These are phyloP conservation scores for Gomphus sp. DNA, from an alignment of 1,284 basidiomycete species.

Conservation along the genomic window DNA sequence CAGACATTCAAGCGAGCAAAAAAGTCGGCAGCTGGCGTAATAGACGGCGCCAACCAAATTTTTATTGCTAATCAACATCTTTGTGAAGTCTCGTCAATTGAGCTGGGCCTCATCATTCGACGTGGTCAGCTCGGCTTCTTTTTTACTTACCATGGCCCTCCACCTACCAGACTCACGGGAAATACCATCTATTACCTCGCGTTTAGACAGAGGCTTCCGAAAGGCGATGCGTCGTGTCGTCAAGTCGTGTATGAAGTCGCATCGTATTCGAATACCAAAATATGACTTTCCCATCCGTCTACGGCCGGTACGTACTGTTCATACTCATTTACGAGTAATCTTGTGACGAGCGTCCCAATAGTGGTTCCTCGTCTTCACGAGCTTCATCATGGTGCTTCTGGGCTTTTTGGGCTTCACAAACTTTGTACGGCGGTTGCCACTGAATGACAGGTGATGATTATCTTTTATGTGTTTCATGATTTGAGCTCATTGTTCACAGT, in stretches of 20 bases:
- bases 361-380: conserved; percentile 70
- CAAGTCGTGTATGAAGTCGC: conserved; percentile 48
- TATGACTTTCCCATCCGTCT: conserved; percentile 65
- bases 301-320: conserved; percentile 47
- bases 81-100: background rate
- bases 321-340: conserved; percentile 6
- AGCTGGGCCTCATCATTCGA: background rate
- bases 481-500: conserved; percentile 12
- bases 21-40: too few species aligned
- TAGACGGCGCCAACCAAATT: background rate
- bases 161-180: background rate
- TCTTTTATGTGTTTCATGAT: conserved; percentile 21
- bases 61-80: too few species aligned
- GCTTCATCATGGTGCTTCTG: conserved; percentile 52
- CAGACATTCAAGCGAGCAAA: background rate
- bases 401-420: conserved; percentile 70
- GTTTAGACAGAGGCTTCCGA: background rate
- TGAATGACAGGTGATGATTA: conserved; percentile 54
- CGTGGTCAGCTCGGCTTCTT: background rate
- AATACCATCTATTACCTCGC: background rate
- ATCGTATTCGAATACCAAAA: conserved; percentile 46
- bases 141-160: background rate
- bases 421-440: conserved; percentile 50
- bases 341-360: conserved; percentile 19
- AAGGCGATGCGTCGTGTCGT: conserved; percentile 17